Percentiles rank a stretch among this genome's conserved stretches.
Conservation (phyloP, 306 rosid genomes). For the Geum urbanum region DNA sequence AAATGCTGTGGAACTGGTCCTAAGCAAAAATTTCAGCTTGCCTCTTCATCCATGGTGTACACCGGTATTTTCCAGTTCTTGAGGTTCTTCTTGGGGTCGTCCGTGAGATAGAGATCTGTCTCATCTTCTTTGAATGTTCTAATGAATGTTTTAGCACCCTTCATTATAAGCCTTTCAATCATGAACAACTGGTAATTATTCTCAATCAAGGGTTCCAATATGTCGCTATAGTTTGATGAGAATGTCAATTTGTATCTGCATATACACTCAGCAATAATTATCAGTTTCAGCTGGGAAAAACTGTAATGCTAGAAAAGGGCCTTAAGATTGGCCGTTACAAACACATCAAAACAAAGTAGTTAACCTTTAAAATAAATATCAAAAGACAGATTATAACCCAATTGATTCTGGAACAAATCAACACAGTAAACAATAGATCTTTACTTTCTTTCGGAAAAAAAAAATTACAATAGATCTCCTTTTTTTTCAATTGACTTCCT, state of each 20-base stretch:
- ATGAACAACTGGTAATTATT: slow-evolving; percentile 87
- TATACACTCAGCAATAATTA: slow-evolving; percentile 22
- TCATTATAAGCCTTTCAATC: slow-evolving; percentile 79
- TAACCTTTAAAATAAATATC: not conserved
- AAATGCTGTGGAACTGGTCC: not conserved
- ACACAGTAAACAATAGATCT: not conserved
- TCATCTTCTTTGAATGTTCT: slow-evolving; percentile 78
- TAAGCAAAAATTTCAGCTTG: slow-evolving; percentile 32
- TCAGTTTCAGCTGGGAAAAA: slow-evolving; percentile 8
- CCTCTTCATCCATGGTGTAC: slow-evolving; percentile 52
- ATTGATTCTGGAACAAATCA: not conserved
- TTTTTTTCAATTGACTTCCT: not conserved
- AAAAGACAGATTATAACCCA: not conserved
- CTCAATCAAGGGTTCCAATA: slow-evolving; percentile 58
- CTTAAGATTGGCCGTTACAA: not conserved
- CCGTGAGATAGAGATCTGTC: slow-evolving; percentile 66
- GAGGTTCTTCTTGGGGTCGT: slow-evolving; percentile 92
- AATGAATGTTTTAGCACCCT: slow-evolving; percentile 76
- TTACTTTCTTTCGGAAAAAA: no score
- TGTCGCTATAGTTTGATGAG: slow-evolving; percentile 67
- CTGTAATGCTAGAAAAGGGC: not conserved
- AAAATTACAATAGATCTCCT: no score
- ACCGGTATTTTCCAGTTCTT: slow-evolving; percentile 86
- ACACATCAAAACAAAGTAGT: not conserved
- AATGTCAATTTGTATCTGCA: slow-evolving; percentile 78